Conservation (phyloP, 148 eudicot genomes). For the Diospyros kaki region DNA sequence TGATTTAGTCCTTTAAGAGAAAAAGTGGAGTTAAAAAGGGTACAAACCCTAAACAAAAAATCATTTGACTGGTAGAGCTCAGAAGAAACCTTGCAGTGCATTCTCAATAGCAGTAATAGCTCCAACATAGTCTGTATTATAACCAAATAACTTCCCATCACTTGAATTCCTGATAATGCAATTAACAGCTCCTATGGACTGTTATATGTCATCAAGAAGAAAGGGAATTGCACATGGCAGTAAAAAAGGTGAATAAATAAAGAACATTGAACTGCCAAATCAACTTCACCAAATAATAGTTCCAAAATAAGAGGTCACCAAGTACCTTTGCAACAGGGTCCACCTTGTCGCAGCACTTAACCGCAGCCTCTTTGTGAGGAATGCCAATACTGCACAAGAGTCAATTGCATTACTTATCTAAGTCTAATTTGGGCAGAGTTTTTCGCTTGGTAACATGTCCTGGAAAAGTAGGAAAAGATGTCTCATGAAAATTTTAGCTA, state of each 20-base stretch:
- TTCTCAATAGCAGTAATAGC: slow-evolving; percentile 75
- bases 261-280: neutral
- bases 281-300: no score
- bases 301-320: neutral
- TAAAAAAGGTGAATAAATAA: neutral
- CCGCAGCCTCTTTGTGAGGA: slow-evolving; percentile 72
- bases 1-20: slow-evolving; percentile 29
- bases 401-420: neutral
- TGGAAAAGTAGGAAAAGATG: neutral
- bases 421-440: neutral
- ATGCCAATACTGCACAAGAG: slow-evolving; percentile 56
- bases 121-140: slow-evolving; percentile 71
- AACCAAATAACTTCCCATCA: slow-evolving; percentile 68
- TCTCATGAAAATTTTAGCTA: no score
- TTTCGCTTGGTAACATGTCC: neutral
- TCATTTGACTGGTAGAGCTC: neutral
- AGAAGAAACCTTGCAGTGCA: slow-evolving; percentile 51
- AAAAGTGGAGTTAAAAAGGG: neutral
- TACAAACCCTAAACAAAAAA: neutral
- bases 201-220: slow-evolving; percentile 14
- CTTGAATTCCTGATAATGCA: slow-evolving; percentile 44
- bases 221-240: neutral
- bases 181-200: slow-evolving; percentile 84
- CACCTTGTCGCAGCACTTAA: slow-evolving; percentile 58
- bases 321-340: slow-evolving; percentile 71